A percentile compares a stretch with the other conserved stretches of the same genome.
These are phyloP conservation scores for Trypanosoma lewisi DNA, from an alignment of 208 protist species.

Conservation along the genomic window DNA sequence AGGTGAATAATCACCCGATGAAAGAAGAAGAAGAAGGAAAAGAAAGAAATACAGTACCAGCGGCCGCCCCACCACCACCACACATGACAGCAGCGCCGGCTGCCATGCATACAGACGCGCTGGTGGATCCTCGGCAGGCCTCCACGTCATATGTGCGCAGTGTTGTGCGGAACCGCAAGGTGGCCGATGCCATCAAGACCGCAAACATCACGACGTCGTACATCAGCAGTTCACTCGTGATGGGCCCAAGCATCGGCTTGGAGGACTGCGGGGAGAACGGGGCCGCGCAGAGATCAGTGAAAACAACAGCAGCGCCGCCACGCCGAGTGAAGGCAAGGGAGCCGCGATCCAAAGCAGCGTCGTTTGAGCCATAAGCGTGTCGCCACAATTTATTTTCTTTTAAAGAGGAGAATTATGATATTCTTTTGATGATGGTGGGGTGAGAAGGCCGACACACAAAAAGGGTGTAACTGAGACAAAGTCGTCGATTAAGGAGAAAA, in stretches of 20 bases:
- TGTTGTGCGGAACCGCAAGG: slow-evolving; percentile 51
- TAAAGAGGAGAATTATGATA: neutral
- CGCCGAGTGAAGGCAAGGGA: neutral
- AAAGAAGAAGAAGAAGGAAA: neutral
- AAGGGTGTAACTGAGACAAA: no score
- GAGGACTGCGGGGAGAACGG: slow-evolving; percentile 18
- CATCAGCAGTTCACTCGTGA: slow-evolving; percentile 57
- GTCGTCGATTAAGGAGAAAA: no score
- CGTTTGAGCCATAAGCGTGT: slow-evolving; percentile 25
- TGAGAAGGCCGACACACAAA: no score
- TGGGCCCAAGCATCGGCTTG: slow-evolving; percentile 32
- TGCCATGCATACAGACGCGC: slow-evolving; percentile 18
- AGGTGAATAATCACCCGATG: neutral
- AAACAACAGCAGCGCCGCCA: neutral
- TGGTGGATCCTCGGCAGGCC: slow-evolving; percentile 47
- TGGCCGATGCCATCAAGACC: slow-evolving; percentile 63
- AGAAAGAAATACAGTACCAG: no score
- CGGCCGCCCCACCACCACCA: neutral
- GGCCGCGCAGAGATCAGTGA: neutral
- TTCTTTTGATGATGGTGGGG: no score
- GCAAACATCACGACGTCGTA: slow-evolving; percentile 78
- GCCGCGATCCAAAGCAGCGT: slow-evolving; percentile 20
- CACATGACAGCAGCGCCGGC: neutral
- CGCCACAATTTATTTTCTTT: neutral
- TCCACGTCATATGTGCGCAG: slow-evolving; percentile 43